Conservation (phyloP, 305 asterid genomes). For the Striga hermonthica region DNA sequence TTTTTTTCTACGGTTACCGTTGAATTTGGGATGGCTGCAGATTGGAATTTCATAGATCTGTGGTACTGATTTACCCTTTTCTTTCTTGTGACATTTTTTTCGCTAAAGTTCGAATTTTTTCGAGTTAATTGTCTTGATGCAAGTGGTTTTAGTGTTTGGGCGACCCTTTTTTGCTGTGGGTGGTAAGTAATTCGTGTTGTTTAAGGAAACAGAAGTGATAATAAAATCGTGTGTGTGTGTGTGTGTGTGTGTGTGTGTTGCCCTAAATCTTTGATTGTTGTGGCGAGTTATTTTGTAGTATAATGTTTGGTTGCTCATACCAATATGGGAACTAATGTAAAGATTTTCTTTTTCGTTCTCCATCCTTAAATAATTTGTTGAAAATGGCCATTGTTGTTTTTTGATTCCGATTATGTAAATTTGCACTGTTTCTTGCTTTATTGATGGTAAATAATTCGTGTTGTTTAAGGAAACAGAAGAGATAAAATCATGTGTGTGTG, state of each 20-base stretch:
- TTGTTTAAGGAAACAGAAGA: too few relatives aligned
- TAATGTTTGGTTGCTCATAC: not conserved
- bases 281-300: constrained; percentile 13
- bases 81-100: not conserved
- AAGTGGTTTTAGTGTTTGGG: constrained; percentile 28
- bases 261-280: constrained; percentile 23
- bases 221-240: constrained; percentile 2
- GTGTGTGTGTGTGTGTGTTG: constrained; percentile 16
- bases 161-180: constrained; percentile 27
- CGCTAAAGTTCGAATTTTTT: not conserved
- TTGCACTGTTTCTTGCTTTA: not conserved
- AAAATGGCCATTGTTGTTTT: constrained; percentile 14
- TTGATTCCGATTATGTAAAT: constrained; percentile 12
- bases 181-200: constrained; percentile 21
- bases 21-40: constrained; percentile 31
- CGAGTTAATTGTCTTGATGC: constrained; percentile 14
- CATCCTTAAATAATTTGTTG: not conserved
- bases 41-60: constrained; percentile 40
- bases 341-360: not conserved
- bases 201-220: not conserved
- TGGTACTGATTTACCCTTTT: constrained; percentile 31
- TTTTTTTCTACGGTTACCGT: constrained; percentile 8
- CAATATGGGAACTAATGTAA: not conserved
- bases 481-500: too few relatives aligned
- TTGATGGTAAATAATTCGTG: too few relatives aligned